Base-by-base conservation (phyloP, 331 rosid genomes). In the Rhamnella rubrinervis region DNA sequence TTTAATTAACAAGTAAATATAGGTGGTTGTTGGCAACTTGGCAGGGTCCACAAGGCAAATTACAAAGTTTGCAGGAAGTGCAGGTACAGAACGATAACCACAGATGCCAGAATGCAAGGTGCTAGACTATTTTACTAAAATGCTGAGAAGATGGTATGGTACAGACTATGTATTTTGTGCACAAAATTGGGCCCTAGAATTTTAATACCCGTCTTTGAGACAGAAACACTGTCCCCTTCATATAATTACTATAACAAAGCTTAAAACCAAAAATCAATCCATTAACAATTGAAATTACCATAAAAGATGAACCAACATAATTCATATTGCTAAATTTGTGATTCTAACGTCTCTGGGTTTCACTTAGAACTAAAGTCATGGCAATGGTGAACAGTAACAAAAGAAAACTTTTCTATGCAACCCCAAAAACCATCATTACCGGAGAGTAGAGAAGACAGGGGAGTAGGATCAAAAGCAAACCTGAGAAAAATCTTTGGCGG, bases 391-490 rank as follows among this genome's bases (percentile, higher is more conserved):
- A 31, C 35, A 40, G 46, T 7, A 40, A 10, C 12, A 40, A 7
- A 39, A 9, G 7, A 12, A 16, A 26, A 26, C 1, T 63, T 63
- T 40, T 71, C 26, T 23, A 0, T 6, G 6, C 13, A 53, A 65
- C 14, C 47, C 50, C 38, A 44, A 39, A 50, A n/a, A 25, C 59
- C 39, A 78, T 35, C 16, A 41, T 2, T 21, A 4, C 16, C 40
- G 19, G 6, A 52, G 51, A 65, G 20, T 5, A 44, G 58, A 70
- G 50, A 41, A 19, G 6, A 20, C 58, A 1, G 38, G 31, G 14
- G 73, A 28, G 6, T 61, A 23, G 61, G 69, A 73, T 37, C 55
- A 52, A 74, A 53, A 56, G 55, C 70, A 25, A 75, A 87, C 89
- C 89, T 74, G 25, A 28, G 57, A 41, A 38, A 55, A 56, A 63